phyloP scores from a whole-genome alignment of 2,329 filamentous ascomycete species.

The Chaetomium sp. region DNA sequence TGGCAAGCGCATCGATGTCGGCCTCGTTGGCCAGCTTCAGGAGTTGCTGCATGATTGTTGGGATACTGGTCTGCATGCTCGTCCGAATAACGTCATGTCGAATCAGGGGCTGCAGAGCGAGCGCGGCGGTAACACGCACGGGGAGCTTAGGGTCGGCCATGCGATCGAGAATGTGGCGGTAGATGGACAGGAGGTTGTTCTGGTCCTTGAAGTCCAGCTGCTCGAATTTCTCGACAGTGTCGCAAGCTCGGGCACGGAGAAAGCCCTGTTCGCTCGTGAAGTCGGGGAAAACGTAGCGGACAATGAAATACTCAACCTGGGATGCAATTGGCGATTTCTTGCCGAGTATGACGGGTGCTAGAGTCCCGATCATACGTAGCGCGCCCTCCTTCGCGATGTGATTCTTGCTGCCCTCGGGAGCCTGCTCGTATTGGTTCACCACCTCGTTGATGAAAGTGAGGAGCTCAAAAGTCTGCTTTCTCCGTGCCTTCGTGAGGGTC shows the following conservation, averaged over 20 bases:
- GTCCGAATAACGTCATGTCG: conserved; percentile 88
- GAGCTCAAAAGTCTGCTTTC: conserved; percentile 93
- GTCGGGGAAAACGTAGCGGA: conserved; percentile 96
- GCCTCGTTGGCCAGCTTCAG: conserved; percentile 96
- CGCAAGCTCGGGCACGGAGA: conserved; percentile 88
- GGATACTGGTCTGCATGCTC: conserved; percentile 96
- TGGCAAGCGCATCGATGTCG: conserved; percentile 92
- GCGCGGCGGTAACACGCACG: conserved; percentile 86
- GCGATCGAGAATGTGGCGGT: conserved; percentile 91
- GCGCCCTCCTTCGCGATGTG: conserved; percentile 95
- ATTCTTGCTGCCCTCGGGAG: conserved; percentile 83
- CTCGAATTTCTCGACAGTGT: conserved; percentile 97
- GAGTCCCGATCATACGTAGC: conserved; percentile 90
- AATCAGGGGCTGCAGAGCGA: conserved; percentile 92
- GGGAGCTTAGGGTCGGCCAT: conserved; percentile 94
- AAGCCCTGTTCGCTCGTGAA: conserved; percentile 90
- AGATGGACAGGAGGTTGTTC: conserved; percentile 92
- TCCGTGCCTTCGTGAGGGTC: conserved; percentile 84
- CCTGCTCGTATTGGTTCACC: conserved; percentile 84
- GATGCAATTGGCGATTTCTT: conserved; percentile 98
- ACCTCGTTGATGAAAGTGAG: conserved; percentile 92
- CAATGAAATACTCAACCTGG: conserved; percentile 97
- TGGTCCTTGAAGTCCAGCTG: conserved; percentile 94
- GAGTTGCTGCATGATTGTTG: conserved; percentile 98
- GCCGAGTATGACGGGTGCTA: conserved; percentile 87